Base-by-base conservation (phyloP, 1,284 basidiomycete species). In the Moniliella sp. region DNA sequence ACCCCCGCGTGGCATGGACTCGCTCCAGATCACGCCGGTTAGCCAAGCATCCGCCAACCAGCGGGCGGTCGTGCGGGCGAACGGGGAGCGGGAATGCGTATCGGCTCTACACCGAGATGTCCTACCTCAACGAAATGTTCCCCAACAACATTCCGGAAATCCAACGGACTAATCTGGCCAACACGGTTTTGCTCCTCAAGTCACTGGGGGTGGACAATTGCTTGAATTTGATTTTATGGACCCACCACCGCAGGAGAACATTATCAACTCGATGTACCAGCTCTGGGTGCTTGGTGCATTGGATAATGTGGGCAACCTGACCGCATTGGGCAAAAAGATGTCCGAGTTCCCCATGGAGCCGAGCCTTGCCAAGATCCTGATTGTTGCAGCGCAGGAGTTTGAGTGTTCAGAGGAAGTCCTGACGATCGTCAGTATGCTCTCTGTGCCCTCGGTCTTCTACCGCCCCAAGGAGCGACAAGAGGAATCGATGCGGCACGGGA, bases 1-100 rank as follows among this genome's bases (percentile, higher is more conserved):
- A 97, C 53, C 86, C 91, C 5, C 83, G 86, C 61, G 83, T 97
- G 91, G 91, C 41, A 97, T 97, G 91, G 91, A 97, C 53, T 83
- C 86, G 5, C 66, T 99, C 28, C 88, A 97, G 60, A 94, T 99
- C 48, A 97, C 88, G 4, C 91, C 91, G 0, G 88, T 99, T 64
- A 49, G 46, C 29, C 88, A 97, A 57, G 91, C 91, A 11, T 94
- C 94, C 43, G 65, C 84, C 77, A 83, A 78, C 45, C 91, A 99
- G 63, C 70, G 91, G 9, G 82, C 4, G 91, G 91, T 39, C 75
- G 91, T 55, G 91, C 91, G 27, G 91, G 3, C 73, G 91, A 40
- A 97, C 91, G 0, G 91, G 91, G 3, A 32, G 16, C 34, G 82
- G 15, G 78, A 78, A 65, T 83, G 88, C 62, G 4, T 97, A 94